Evolutionary conservation across 1,139 yeast genomes (phyloP).

Genomic region (Geotrichum phurueaensis): DNA sequence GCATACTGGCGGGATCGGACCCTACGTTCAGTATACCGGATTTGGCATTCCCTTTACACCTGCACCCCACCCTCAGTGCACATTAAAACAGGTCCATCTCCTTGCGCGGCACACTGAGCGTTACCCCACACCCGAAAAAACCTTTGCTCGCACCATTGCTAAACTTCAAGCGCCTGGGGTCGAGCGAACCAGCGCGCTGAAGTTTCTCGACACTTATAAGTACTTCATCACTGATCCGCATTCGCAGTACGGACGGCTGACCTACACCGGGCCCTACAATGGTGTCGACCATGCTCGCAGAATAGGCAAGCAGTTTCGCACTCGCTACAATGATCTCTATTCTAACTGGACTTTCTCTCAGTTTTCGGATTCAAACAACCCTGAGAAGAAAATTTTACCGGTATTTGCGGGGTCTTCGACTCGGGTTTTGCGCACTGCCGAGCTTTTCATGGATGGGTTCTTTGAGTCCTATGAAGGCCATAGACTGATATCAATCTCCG

Average conservation of each 20-base stretch:
- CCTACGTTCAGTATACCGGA: slow-evolving; percentile 41
- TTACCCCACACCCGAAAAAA: slow-evolving; percentile 19
- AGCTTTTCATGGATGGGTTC: slow-evolving; percentile 19
- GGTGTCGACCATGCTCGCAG: slow-evolving; percentile 17
- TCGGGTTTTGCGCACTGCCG: slow-evolving; percentile 21
- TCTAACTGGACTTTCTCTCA: neutral
- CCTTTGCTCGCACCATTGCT: slow-evolving; percentile 12
- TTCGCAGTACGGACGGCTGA: slow-evolving; percentile 18
- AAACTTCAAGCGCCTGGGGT: slow-evolving; percentile 12
- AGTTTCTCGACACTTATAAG: slow-evolving; percentile 17
- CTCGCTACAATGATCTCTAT: slow-evolving; percentile 15
- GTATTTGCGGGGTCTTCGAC: slow-evolving; percentile 19
- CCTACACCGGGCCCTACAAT: slow-evolving; percentile 21
- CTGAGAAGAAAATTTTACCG: slow-evolving; percentile 1
- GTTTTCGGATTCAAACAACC: neutral
- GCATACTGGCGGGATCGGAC: slow-evolving; percentile 19
- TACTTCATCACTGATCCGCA: slow-evolving; percentile 16
- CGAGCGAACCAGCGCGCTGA: slow-evolving; percentile 18
- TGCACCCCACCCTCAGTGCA: slow-evolving; percentile 22
- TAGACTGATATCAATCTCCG: slow-evolving; percentile 13
- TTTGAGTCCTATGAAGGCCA: slow-evolving; percentile 10
- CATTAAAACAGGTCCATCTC: slow-evolving; percentile 21
- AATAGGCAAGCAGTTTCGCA: slow-evolving; percentile 14
- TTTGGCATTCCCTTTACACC: slow-evolving; percentile 32
- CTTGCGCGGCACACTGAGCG: slow-evolving; percentile 23